A percentile compares a stretch with the other conserved stretches of the same genome.
These are phyloP conservation scores for Epichloe aotearoae DNA, from an alignment of 2,329 filamentous ascomycete genomes.

Conservation along the genomic window DNA sequence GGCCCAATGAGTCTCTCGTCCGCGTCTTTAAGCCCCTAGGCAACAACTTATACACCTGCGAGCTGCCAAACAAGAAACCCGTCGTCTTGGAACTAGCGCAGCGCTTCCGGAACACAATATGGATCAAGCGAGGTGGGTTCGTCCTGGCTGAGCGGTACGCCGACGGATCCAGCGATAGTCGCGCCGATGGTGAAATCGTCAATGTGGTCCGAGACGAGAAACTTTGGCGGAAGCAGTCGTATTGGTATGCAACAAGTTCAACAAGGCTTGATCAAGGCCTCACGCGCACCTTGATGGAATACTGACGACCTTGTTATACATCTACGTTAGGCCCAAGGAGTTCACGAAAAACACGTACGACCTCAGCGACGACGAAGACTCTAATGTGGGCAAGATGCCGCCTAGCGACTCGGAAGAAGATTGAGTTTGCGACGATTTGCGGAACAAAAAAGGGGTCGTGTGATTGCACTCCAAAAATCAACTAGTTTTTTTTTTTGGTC, in stretches of 20 bases:
- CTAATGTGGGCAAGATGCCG: conserved; percentile 73
- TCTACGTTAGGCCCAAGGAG: conserved; percentile 53
- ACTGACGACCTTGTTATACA: conserved; percentile 8
- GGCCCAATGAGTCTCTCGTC: conserved; percentile 53
- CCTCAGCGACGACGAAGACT: conserved; percentile 60
- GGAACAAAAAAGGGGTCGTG: not conserved
- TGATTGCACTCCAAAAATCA: conserved; percentile 4
- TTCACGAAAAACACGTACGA: conserved; percentile 54
- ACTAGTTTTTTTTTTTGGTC: conserved; percentile 19
- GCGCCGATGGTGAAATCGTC: conserved; percentile 76
- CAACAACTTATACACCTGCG: conserved; percentile 77
- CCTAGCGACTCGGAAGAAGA: conserved; percentile 69
- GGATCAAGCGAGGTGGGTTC: conserved; percentile 81
- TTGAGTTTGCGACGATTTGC: conserved; percentile 10
- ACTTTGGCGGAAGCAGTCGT: conserved; percentile 75
- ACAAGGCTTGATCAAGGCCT: too few species aligned
- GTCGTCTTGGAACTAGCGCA: conserved; percentile 71
- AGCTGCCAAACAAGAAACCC: conserved; percentile 51
- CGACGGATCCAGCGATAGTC: conserved; percentile 56
- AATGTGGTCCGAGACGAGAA: conserved; percentile 90
- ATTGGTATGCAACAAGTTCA: conserved; percentile 48
- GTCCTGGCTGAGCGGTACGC: conserved; percentile 64
- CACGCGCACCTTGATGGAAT: not conserved
- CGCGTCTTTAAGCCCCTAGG: conserved; percentile 72
- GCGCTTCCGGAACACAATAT: conserved; percentile 82